These are phyloP conservation scores for Yamadazyma taylorii DNA, from an alignment of 1,139 yeast species.

Conservation along the genomic window DNA sequence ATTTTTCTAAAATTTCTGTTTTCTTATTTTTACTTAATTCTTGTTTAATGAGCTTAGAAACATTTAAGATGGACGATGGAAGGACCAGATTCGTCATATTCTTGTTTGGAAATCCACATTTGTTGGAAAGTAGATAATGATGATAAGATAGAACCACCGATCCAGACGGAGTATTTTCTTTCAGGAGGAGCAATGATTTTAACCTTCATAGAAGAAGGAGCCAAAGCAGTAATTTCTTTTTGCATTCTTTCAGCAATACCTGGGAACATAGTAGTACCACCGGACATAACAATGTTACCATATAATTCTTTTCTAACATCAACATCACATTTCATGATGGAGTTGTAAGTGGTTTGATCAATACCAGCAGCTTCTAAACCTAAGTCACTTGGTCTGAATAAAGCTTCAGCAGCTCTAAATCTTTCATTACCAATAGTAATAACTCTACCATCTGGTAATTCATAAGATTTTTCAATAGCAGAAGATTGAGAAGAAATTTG, in stretches of 20 bases:
- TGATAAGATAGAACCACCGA: constrained; percentile 99
- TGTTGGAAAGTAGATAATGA: constrained; percentile 99
- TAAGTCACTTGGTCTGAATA: constrained; percentile 97
- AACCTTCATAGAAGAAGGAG: constrained; percentile 99
- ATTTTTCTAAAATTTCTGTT: background rate
- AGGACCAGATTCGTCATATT: constrained; percentile 99
- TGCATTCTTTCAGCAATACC: constrained; percentile 99
- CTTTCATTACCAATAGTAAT: constrained; percentile 99
- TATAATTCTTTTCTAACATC: constrained; percentile 99
- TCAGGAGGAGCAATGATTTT: constrained; percentile 99
- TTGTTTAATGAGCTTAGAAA: constrained; percentile 60
- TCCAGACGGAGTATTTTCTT: constrained; percentile 99
- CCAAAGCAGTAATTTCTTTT: constrained; percentile 98
- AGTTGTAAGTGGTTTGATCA: constrained; percentile 99
- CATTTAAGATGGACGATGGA: constrained; percentile 99
- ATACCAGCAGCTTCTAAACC: constrained; percentile 99
- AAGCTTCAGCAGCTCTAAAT: constrained; percentile 99
- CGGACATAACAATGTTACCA: constrained; percentile 99
- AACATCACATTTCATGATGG: constrained; percentile 98
- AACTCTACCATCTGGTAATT: constrained; percentile 99
- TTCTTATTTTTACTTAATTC: background rate
- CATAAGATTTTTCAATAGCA: constrained; percentile 97
- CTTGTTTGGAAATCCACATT: constrained; percentile 99
- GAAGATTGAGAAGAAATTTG: constrained; percentile 99
- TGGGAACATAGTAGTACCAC: constrained; percentile 99